These are phyloP conservation scores for Salvia miltiorrhiza DNA, from an alignment of 257 asterid genomes.

Conservation along the genomic window DNA sequence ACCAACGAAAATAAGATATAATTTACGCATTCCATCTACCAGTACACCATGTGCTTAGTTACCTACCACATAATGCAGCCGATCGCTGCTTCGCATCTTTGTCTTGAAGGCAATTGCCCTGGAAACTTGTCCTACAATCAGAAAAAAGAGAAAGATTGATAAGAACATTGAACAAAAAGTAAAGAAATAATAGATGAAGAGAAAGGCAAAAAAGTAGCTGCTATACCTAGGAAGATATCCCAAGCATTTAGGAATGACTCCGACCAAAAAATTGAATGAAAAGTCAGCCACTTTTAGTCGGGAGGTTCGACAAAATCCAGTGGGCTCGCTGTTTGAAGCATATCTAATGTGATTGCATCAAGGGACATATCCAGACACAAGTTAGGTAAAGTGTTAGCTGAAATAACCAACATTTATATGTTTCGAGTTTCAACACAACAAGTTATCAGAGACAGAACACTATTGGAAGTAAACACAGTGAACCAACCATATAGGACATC, in stretches of 20 bases:
- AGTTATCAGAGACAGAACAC: background rate
- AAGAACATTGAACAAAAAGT: background rate
- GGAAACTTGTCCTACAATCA: slow-evolving; percentile 58
- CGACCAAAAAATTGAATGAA: slow-evolving; percentile 75
- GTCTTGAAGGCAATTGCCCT: slow-evolving; percentile 74
- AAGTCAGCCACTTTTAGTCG: slow-evolving; percentile 72
- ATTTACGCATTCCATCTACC: background rate
- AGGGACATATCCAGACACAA: background rate
- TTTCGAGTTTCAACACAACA: background rate
- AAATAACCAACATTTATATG: background rate
- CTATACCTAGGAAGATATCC: slow-evolving; percentile 65
- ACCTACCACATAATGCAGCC: slow-evolving; percentile 61
- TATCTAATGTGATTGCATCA: slow-evolving; percentile 32
- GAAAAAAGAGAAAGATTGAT: slow-evolving; percentile 8
- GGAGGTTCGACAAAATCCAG: slow-evolving; percentile 61
- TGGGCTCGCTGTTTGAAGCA: slow-evolving; percentile 36
- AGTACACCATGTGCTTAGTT: background rate
- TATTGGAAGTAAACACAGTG: background rate
- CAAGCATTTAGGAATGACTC: slow-evolving; percentile 78
- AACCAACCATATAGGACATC: slow-evolving; percentile 3
- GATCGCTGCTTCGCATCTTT: slow-evolving; percentile 66
- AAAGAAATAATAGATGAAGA: background rate
- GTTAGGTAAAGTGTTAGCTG: background rate
- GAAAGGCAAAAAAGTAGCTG: slow-evolving; percentile 5
- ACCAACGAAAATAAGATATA: background rate